A percentile compares a stretch with the other conserved stretches of the same genome.
Evolutionary conservation across 2,329 filamentous ascomycete species (phyloP).

Genomic region (Colletotrichum aenigma): DNA sequence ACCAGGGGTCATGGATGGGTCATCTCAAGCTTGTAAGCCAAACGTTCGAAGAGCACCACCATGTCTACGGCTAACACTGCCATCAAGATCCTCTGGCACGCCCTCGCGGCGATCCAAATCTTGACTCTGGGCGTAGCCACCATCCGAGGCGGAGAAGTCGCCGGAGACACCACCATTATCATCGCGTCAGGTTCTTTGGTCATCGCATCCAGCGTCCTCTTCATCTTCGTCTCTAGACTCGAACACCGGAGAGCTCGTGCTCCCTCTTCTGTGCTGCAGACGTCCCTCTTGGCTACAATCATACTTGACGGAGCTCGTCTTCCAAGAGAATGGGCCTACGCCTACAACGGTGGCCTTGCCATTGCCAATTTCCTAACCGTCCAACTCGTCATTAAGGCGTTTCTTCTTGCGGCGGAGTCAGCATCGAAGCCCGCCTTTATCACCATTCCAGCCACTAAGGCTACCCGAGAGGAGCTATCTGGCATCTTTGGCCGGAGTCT

Average conservation of each 20-base stretch:
- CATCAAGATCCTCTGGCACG: not conserved
- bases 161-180: not conserved
- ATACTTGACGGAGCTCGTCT: not conserved
- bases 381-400: not conserved
- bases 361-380: not conserved
- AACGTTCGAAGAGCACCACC: fast-evolving
- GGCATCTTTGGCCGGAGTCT: constrained; percentile 4
- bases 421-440: not conserved
- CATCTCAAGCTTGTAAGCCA: not conserved
- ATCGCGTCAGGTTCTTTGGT: not conserved
- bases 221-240: not conserved
- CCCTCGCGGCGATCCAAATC: not conserved
- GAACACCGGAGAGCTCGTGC: not conserved
- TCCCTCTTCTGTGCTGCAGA: not conserved
- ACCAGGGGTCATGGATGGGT: not conserved
- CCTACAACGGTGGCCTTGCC: no score
- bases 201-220: not conserved
- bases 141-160: not conserved
- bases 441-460: not conserved
- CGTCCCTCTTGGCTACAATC: not conserved
- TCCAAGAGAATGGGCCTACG: not conserved
- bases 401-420: not conserved
- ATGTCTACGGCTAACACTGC: fast-evolving
- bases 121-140: not conserved
- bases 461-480: not conserved